phyloP scores from a whole-genome alignment of 2,329 filamentous ascomycete genomes.

The Lasiodiplodia citricola region DNA sequence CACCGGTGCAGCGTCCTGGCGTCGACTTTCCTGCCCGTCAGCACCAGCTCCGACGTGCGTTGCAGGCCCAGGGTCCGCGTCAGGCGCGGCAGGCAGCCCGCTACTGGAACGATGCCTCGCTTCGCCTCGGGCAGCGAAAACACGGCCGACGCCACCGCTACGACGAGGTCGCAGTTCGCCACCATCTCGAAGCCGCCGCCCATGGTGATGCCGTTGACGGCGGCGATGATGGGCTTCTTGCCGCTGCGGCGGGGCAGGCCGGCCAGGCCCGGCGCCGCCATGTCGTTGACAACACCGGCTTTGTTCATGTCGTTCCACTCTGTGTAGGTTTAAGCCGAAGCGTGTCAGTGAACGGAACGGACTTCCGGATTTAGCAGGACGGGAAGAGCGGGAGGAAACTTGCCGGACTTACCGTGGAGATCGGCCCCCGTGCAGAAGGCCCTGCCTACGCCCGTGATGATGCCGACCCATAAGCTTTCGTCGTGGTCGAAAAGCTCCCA shows the following conservation, averaged over 20 bases:
- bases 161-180: constrained; percentile 55
- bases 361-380: too few species aligned
- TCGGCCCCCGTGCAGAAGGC: constrained; percentile 59
- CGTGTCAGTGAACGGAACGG: neutral
- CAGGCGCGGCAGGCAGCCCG: constrained; percentile 52
- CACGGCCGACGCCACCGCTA: constrained; percentile 51
- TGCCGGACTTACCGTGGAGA: constrained; percentile 42
- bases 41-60: constrained; percentile 48
- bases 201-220: constrained; percentile 57
- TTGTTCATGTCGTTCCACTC: constrained; percentile 37
- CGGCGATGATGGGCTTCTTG: constrained; percentile 61
- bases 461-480: constrained; percentile 45
- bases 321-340: neutral
- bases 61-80: constrained; percentile 49
- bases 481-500: constrained; percentile 55
- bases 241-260: constrained; percentile 58
- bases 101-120: constrained; percentile 53
- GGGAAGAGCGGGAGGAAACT: neutral
- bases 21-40: constrained; percentile 47
- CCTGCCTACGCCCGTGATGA: constrained; percentile 50
- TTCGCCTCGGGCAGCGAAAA: constrained; percentile 56
- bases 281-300: constrained; percentile 33
- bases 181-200: constrained; percentile 59
- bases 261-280: constrained; percentile 50
- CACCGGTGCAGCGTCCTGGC: constrained; percentile 34